A percentile compares a stretch with the other conserved stretches of the same genome.
These are phyloP conservation scores for Teratosphaeria epicoccoides DNA, from an alignment of 2,329 filamentous ascomycete genomes.

Conservation along the genomic window DNA sequence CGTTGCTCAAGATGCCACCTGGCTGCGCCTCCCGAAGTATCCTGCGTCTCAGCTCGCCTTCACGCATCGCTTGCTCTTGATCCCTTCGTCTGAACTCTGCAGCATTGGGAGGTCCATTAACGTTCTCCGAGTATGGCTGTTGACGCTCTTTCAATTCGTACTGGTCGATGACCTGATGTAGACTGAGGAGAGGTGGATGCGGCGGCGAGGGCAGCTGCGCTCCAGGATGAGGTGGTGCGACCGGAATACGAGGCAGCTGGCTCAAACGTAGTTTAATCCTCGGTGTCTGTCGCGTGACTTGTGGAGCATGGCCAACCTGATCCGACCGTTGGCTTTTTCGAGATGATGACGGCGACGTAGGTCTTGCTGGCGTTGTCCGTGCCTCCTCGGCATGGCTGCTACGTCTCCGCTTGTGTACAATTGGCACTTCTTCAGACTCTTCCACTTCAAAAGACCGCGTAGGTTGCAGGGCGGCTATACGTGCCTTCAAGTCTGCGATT, in stretches of 20 bases:
- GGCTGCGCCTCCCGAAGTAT: slow-evolving; percentile 60
- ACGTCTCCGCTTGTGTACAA: slow-evolving; percentile 14
- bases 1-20: slow-evolving; percentile 63
- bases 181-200: slow-evolving; percentile 18
- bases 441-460: slow-evolving; percentile 13
- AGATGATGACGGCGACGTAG: slow-evolving; percentile 10
- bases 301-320: slow-evolving; percentile 12
- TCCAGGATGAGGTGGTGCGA: slow-evolving; percentile 23
- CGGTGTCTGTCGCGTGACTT: slow-evolving; percentile 13
- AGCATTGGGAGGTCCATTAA: slow-evolving; percentile 19
- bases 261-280: slow-evolving; percentile 22
- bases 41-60: slow-evolving; percentile 34
- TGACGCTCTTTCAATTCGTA: slow-evolving; percentile 26
- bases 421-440: slow-evolving; percentile 3
- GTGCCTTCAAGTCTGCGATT: slow-evolving; percentile 21
- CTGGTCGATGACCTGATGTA: slow-evolving; percentile 24
- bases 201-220: slow-evolving; percentile 18
- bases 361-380: background rate
- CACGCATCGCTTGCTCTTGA: slow-evolving; percentile 17
- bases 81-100: slow-evolving; percentile 16
- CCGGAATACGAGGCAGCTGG: slow-evolving; percentile 5
- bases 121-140: slow-evolving; percentile 23
- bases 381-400: slow-evolving; percentile 8
- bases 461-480: slow-evolving; percentile 22
- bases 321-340: slow-evolving; percentile 13